Evolutionary conservation across 306 rosid species (phyloP), one percentile per base, ranked within the genome.

Genomic region (Castanospermum australe): DNA sequence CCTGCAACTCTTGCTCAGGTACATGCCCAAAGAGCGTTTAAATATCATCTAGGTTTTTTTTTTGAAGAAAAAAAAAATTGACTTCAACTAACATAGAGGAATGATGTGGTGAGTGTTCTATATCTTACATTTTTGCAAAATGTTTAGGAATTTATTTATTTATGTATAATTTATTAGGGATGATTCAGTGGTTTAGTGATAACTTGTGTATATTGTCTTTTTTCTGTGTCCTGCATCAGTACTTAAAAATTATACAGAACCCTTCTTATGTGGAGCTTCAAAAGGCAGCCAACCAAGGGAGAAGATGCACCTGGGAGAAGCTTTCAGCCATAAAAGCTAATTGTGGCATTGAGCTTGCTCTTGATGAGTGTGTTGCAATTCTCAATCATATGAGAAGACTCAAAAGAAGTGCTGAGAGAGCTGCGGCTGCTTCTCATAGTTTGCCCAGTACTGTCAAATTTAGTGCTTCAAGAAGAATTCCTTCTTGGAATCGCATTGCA

Each of bases 1-100:
- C 99, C 98, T 7, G 99, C 99, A 45, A 92, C 99, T 21, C 96
- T 95, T 79, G 90, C 98, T 81, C 99, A 93, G 98, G 98, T 95
- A 79, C 52, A 17, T n/a, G 42, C 47, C 45, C 21, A 59, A 50
- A 48, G 28, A 39, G 41, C 10, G 44, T 54, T 13, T 22, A 32
- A 61, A 38, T 25, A 24, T 71, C 22, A 22, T 77, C 20, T 62
- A 41, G 21, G 68, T 39, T 32, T 33, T 60, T 52, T 1, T 52
- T 45, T 15, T 15, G 11, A 32, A 15, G 8, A 1, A 39, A 20
- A 0, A 14, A 6, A n/a, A 17, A 25, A 39, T 12, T 6, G 33
- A 28, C 33, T 12, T 70, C 24, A 28, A 1, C 39, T 20, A 18
- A 51, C 36, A 70, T 14, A 8, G 28, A 39, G 51, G 63, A 80